Conservation (phyloP, 257 asterid genomes). For the Catharanthus roseus region DNA sequence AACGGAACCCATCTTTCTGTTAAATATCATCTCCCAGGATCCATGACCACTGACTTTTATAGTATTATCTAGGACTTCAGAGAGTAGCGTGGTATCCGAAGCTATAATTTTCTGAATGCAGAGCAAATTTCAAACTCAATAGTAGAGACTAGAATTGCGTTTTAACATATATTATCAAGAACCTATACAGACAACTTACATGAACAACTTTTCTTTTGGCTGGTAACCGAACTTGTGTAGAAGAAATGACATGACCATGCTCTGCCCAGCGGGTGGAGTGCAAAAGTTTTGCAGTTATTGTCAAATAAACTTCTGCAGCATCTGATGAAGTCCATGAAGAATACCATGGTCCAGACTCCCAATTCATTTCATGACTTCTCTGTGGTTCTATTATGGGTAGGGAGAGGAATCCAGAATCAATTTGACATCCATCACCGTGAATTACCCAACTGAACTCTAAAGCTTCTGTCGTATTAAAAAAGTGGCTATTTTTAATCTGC, state of each 20-base stretch:
- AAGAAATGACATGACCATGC: constrained; percentile 71
- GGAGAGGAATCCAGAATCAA: constrained; percentile 61
- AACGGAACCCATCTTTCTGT: constrained; percentile 56
- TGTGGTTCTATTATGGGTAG: constrained; percentile 62
- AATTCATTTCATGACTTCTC: constrained; percentile 38
- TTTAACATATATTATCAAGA: constrained; percentile 11
- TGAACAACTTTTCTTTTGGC: constrained; percentile 39
- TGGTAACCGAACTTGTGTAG: constrained; percentile 72
- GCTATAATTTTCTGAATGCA: constrained; percentile 42
- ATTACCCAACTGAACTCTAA: constrained; percentile 68
- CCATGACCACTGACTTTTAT: constrained; percentile 49
- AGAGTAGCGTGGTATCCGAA: constrained; percentile 28
- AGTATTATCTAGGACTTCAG: constrained; percentile 45
- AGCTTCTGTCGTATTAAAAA: constrained; percentile 68
- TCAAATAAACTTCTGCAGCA: constrained; percentile 57
- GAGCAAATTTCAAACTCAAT: constrained; percentile 13
- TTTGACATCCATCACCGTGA: constrained; percentile 68
- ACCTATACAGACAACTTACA: constrained; percentile 39
- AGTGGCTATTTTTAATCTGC: constrained; percentile 75
- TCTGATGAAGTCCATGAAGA: constrained; percentile 49
- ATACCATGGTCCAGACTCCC: constrained; percentile 84
- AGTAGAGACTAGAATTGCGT: constrained; percentile 11
- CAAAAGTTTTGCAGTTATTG: constrained; percentile 54
- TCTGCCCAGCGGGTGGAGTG: constrained; percentile 77
- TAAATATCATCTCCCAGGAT: constrained; percentile 72